These are phyloP conservation scores for Emergomyces africanus DNA, from an alignment of 2,329 filamentous ascomycete genomes.

Conservation along the genomic window DNA sequence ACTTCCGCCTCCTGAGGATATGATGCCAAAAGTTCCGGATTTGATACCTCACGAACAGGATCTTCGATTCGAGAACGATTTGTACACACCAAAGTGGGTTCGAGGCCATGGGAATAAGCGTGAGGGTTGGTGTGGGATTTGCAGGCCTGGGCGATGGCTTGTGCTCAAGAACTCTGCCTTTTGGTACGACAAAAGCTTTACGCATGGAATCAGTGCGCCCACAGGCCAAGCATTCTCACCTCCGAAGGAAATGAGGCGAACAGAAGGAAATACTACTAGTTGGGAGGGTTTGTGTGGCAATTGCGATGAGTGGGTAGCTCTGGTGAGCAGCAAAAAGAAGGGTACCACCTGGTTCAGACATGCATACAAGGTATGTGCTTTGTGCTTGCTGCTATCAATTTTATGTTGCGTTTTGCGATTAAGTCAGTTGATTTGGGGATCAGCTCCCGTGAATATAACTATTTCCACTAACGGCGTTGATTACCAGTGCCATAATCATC, in stretches of 20 bases:
- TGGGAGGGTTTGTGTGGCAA: constrained; percentile 28
- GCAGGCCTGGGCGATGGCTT: constrained; percentile 74
- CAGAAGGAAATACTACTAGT: constrained; percentile 58
- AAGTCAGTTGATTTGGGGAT: background rate
- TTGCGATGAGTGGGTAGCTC: constrained; percentile 21
- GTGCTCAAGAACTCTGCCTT: constrained; percentile 83
- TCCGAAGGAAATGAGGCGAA: constrained; percentile 60
- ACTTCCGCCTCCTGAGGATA: constrained; percentile 64
- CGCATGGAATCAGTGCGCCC: constrained; percentile 71
- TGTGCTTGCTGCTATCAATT: background rate
- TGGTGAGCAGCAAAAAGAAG: constrained; percentile 68
- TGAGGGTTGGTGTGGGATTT: constrained; percentile 82
- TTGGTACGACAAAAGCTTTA: constrained; percentile 89
- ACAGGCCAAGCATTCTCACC: constrained; percentile 68
- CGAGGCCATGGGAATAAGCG: constrained; percentile 77
- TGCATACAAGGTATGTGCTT: constrained; percentile 60
- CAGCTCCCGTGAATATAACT: constrained; percentile 4
- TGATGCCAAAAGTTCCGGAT: constrained; percentile 66
- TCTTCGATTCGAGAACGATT: constrained; percentile 63
- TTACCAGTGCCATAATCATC: constrained; percentile 54
- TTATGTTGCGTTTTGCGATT: background rate
- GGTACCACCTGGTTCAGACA: constrained; percentile 88
- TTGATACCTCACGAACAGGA: constrained; percentile 67
- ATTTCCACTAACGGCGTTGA: constrained; percentile 7
- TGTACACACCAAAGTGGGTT: constrained; percentile 76